phyloP scores from a whole-genome alignment of 2,329 filamentous ascomycete species.

The Verruconis gallopava region DNA sequence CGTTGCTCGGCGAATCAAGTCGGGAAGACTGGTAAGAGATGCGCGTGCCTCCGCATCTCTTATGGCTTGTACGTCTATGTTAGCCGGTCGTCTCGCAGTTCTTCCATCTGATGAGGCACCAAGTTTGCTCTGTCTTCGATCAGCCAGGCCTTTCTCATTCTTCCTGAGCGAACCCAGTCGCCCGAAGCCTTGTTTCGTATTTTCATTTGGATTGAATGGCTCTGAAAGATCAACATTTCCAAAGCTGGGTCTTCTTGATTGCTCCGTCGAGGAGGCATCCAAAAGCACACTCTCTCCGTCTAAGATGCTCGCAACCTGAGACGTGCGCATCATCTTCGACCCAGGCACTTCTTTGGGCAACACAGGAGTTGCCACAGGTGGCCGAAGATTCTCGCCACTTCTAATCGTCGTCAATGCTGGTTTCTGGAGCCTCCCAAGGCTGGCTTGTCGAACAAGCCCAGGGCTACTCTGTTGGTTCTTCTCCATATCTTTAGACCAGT shows the following conservation, averaged over 20 bases:
- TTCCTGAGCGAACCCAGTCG: slow-evolving; percentile 3
- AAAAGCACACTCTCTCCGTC: slow-evolving; percentile 1
- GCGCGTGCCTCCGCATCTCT: slow-evolving; percentile 70
- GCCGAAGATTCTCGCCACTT: slow-evolving; percentile 23
- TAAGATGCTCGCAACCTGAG: slow-evolving; percentile 3
- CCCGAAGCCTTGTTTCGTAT: slow-evolving; percentile 2
- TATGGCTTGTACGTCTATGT: slow-evolving; percentile 70
- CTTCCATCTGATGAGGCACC: slow-evolving; percentile 28
- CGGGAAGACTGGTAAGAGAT: slow-evolving; percentile 81
- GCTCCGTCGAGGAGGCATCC: not conserved
- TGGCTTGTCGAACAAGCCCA: slow-evolving; percentile 34
- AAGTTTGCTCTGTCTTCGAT: slow-evolving; percentile 17
- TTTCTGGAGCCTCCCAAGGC: slow-evolving; percentile 33
- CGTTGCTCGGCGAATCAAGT: slow-evolving; percentile 81
- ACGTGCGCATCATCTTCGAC: slow-evolving; percentile 11
- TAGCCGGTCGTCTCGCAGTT: slow-evolving; percentile 49
- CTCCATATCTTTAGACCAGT: slow-evolving; percentile 16
- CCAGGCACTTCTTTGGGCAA: slow-evolving; percentile 10
- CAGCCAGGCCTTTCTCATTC: slow-evolving; percentile 1
- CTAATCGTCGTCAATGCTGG: slow-evolving; percentile 36
- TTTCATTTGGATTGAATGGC: slow-evolving; percentile 5
- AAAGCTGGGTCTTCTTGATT: not conserved
- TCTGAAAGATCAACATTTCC: not conserved
- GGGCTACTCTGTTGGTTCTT: slow-evolving; percentile 21
- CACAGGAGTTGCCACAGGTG: slow-evolving; percentile 14